Base-by-base conservation (phyloP, 192 early-diverging fungal genomes). In the Backusella australiensis region DNA sequence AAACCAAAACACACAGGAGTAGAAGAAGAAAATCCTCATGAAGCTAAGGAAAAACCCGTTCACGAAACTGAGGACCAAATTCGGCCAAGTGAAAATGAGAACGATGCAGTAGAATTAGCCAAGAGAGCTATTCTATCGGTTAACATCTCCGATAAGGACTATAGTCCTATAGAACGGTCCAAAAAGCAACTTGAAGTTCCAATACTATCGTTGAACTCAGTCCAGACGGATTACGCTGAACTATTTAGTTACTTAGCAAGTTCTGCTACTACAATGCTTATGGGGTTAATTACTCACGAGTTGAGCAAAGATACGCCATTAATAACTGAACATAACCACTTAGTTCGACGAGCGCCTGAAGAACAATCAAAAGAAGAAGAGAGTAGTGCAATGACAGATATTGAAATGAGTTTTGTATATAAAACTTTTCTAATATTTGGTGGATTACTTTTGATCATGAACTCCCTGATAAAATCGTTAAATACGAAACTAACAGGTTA, bases 401-500 rank as follows among this genome's bases (percentile, higher is more conserved):
- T 69, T 14, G 80, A 81, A 66, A 71, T 78, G 53, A 71, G 75
- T 17, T 82, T 82, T 75, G 63, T 82, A 9, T 82, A 82, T 67
- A 82, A 82, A 39, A 79, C 77, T 12, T 78, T 82, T 26, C 36
- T 82, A 29, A 78, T 82, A 19, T 76, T 65, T 52, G 81, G 81
- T 34, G 81, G 81, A 38, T 17, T 56, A 5, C 68, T 82, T 29
- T 34, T 82, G 14, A 42, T 75, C 2, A 72, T 82, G 21, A 82
- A 82, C 42, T 76, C 81, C 6, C 59, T 82, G 15, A 82, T 82
- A 44, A 82, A 82, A 69, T 38, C 76, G 6, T 46, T 82, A 34
- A 78, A 82, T n/a, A 82, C 81, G 14, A 79, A 79, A 39, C 12
- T 82, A 29, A 53, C 76, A 26, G 78, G 81, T 82, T 74, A 78